Conservation (phyloP, 352 stramenopile genomes). For the Aphanomyces euteiches region DNA sequence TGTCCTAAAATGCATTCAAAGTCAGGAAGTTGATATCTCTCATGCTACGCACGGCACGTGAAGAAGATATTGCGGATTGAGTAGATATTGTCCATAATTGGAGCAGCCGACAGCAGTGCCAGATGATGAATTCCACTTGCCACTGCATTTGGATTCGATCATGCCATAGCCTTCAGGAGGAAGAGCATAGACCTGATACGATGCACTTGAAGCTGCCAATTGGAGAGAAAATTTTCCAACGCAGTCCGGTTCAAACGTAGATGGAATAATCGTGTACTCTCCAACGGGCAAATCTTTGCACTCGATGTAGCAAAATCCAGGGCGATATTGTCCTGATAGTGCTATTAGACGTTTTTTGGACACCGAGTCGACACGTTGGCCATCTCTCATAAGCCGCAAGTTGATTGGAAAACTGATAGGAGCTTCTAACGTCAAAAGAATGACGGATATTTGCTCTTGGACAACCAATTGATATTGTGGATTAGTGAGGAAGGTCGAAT, state of each 20-base stretch:
- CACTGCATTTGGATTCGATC: conserved; percentile 40
- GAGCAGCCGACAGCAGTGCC: conserved; percentile 68
- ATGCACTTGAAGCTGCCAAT: conserved; percentile 40
- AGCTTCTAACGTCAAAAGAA: conserved; percentile 21
- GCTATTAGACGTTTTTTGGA: conserved; percentile 41
- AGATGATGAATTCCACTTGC: conserved; percentile 49
- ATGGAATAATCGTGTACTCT: conserved; percentile 69
- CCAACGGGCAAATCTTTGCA: conserved; percentile 35
- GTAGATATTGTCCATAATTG: conserved; percentile 78
- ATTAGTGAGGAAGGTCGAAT: conserved; percentile 74
- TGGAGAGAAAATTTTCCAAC: conserved; percentile 50
- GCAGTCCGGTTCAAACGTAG: conserved; percentile 55
- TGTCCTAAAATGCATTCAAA: neutral
- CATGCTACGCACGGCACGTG: conserved; percentile 34
- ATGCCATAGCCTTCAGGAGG: conserved; percentile 55
- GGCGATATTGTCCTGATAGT: conserved; percentile 73
- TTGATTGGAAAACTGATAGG: conserved; percentile 53
- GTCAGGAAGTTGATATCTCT: no score
- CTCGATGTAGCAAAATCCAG: conserved; percentile 71
- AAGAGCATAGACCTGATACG: conserved; percentile 36
- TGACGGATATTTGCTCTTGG: neutral
- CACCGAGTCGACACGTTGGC: conserved; percentile 50
- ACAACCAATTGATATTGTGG: conserved; percentile 57
- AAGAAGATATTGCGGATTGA: conserved; percentile 76
- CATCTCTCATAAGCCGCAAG: conserved; percentile 54